These are phyloP conservation scores for Neonectria ditissima DNA, from an alignment of 2,329 filamentous ascomycete genomes.

Conservation along the genomic window DNA sequence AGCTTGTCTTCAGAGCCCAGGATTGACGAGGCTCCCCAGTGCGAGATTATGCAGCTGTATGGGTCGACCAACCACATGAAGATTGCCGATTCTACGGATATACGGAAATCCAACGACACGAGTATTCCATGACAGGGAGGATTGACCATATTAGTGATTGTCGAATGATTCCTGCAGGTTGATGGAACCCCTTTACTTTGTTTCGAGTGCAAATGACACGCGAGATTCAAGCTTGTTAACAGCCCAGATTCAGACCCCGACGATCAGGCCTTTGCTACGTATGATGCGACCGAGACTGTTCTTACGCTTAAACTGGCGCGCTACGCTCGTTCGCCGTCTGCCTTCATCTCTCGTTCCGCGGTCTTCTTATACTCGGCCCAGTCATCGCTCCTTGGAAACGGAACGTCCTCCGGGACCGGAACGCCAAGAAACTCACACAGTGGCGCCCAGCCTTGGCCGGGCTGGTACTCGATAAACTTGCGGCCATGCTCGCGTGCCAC, in stretches of 20 bases:
- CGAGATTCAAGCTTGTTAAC: not conserved
- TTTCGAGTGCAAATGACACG: not conserved
- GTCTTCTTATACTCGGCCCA: conserved; percentile 1
- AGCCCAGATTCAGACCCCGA: not conserved
- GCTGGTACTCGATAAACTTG: not conserved
- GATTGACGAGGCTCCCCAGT: not conserved
- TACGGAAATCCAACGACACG: not conserved
- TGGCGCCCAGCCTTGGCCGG: not conserved
- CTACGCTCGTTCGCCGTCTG: not conserved
- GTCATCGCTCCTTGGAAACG: conserved; percentile 1
- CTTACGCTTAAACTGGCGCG: not conserved
- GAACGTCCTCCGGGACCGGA: conserved; percentile 1
- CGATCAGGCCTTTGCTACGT: not conserved
- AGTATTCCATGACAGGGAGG: not conserved
- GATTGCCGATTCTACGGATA: not conserved
- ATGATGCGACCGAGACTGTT: not conserved
- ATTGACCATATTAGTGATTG: not conserved
- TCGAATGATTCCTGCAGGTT: not conserved
- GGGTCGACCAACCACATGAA: not conserved
- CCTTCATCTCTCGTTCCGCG: not conserved
- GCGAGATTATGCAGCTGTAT: not conserved
- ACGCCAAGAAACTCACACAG: not conserved
- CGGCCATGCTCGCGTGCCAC: conserved; percentile 6
- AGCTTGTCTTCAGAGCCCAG: not conserved
- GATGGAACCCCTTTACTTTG: not conserved